Evolutionary conservation across 2,329 filamentous ascomycete species (phyloP).

Genomic region (Diaporthe sp.): DNA sequence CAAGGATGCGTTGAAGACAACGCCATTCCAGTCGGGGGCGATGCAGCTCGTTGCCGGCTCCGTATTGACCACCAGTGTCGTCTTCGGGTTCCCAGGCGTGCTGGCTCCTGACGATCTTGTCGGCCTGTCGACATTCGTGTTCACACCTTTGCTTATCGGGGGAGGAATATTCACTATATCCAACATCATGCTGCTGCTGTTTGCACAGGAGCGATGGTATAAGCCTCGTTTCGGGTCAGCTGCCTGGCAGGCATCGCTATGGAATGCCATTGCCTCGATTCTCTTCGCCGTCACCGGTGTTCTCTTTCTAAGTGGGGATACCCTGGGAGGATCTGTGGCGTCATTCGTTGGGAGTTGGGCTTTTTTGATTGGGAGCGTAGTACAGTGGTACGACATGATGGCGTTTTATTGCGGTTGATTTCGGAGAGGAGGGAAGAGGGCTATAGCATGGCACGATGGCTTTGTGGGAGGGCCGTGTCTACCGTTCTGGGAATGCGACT

Average conservation of each 20-base stretch:
- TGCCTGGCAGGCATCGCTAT: constrained; percentile 5
- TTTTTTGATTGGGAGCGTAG: constrained; percentile 42
- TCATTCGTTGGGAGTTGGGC: constrained; percentile 37
- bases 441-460: not conserved
- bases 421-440: not conserved
- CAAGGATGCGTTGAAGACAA: not conserved
- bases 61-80: not conserved
- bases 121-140: constrained; percentile 6
- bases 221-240: not conserved
- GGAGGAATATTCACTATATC: constrained; percentile 5
- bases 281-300: constrained; percentile 8
- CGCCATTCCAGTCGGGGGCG: not conserved
- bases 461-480: not conserved
- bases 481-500: not conserved
- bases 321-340: not conserved
- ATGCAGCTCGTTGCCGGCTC: not conserved
- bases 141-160: constrained; percentile 5
- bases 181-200: constrained; percentile 7
- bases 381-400: constrained; percentile 44
- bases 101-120: constrained; percentile 10
- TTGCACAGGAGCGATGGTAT: constrained; percentile 11
- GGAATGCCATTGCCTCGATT: constrained; percentile 1
- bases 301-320: not conserved
- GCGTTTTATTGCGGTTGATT: constrained; percentile 39
- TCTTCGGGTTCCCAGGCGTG: not conserved